A percentile compares a stretch with the other conserved stretches of the same genome.
These are phyloP conservation scores for Camptophora hylomeconis DNA, from an alignment of 2,329 filamentous ascomycete species.

Conservation along the genomic window DNA sequence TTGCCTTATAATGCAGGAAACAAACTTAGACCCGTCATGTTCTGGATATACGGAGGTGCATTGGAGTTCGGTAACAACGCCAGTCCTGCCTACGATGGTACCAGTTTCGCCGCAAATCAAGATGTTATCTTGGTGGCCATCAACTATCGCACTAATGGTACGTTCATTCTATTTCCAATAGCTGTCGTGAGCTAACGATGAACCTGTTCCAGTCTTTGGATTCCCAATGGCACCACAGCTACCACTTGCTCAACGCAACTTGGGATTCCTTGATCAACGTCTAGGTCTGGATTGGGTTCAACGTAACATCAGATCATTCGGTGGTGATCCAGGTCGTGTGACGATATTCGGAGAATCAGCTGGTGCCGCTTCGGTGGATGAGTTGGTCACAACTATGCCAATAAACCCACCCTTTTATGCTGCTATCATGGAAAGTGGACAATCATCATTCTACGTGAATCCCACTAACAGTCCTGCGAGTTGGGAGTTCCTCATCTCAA, in stretches of 20 bases:
- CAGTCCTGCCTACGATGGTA: constrained; percentile 22
- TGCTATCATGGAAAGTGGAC: constrained; percentile 20
- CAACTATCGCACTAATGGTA: constrained; percentile 23
- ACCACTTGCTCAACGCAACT: constrained; percentile 20
- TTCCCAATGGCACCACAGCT: constrained; percentile 26
- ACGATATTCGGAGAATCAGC: constrained; percentile 28
- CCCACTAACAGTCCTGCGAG: constrained; percentile 4
- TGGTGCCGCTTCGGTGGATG: constrained; percentile 17
- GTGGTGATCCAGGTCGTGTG: constrained; percentile 23
- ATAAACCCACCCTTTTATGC: constrained; percentile 18
- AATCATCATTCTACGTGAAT: constrained; percentile 12
- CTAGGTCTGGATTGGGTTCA: constrained; percentile 26
- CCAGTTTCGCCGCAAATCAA: constrained; percentile 23
- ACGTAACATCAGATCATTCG: constrained; percentile 24
- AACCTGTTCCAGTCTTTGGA: constrained; percentile 25
- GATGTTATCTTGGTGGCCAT: constrained; percentile 24
- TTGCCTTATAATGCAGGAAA: constrained; percentile 8
- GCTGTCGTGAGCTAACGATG: too few species aligned
- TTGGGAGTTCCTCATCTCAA: constrained; percentile 9
- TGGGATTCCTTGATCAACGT: constrained; percentile 24
- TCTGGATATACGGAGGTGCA: constrained; percentile 30
- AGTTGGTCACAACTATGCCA: constrained; percentile 15
- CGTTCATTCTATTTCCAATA: constrained; percentile 1
- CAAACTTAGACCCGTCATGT: constrained; percentile 23
- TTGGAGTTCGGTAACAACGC: constrained; percentile 22